Conservation (phyloP, 768 basidiomycete genomes). For the Rhizopogon roseolus region DNA sequence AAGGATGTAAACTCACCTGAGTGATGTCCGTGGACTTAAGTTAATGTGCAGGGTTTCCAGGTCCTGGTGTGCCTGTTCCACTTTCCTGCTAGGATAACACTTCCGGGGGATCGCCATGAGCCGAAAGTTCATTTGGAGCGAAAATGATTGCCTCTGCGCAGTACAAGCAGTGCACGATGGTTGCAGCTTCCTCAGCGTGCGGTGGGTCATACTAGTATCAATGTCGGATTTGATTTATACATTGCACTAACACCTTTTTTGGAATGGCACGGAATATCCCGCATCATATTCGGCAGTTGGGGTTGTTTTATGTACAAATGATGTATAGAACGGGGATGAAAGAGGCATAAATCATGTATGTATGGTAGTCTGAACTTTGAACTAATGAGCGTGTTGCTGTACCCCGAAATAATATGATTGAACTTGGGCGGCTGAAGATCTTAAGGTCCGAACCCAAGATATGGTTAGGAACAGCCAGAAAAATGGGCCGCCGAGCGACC, state of each 20-base stretch:
- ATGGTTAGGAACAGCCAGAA: neutral
- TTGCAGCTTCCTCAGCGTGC: constrained; percentile 3
- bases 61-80: constrained; percentile 31
- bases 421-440: neutral
- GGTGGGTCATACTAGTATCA: neutral
- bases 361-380: neutral
- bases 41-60: constrained; percentile 32
- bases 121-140: constrained; percentile 15
- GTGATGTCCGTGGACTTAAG: constrained; percentile 36
- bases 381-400: neutral
- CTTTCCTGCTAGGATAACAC: constrained; percentile 13
- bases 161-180: constrained; percentile 1
- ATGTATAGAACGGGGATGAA: constrained; percentile 9
- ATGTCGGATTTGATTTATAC: too few relatives aligned
- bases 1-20: constrained; percentile 22
- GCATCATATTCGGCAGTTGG: constrained; percentile 21
- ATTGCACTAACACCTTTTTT: constrained; percentile 17
- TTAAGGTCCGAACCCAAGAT: neutral
- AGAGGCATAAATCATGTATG: neutral
- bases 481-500: neutral
- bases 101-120: constrained; percentile 21
- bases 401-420: neutral
- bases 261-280: constrained; percentile 17
- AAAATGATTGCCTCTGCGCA: constrained; percentile 7
- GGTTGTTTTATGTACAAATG: constrained; percentile 18